A percentile compares a stretch with the other conserved stretches of the same genome.
Conservation (phyloP, 2,329 filamentous ascomycete genomes). For the Cladosporium velox region DNA sequence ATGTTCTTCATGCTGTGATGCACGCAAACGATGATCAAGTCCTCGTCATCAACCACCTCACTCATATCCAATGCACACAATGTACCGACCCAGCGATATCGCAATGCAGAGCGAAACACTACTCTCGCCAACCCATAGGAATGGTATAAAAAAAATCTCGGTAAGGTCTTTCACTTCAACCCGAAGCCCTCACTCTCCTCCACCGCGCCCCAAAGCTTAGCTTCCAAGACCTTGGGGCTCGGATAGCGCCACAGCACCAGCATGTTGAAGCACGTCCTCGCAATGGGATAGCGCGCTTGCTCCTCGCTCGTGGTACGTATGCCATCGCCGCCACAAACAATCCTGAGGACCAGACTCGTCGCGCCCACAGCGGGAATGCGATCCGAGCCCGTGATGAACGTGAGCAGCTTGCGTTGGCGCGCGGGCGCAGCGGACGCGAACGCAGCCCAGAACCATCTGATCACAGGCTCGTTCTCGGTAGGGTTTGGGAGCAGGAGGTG, state of each 20-base stretch:
- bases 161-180: constrained; percentile 61
- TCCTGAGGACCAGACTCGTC: constrained; percentile 73
- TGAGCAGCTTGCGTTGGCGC: constrained; percentile 75
- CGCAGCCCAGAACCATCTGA: constrained; percentile 87
- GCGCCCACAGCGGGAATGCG: constrained; percentile 87
- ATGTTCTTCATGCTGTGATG: background rate
- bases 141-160: background rate
- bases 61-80: constrained; percentile 3
- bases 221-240: constrained; percentile 66
- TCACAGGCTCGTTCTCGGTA: constrained; percentile 63
- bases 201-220: constrained; percentile 81
- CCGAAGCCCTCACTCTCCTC: constrained; percentile 90
- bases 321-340: constrained; percentile 67
- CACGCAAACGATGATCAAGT: background rate
- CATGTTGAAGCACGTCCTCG: constrained; percentile 89
- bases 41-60: background rate
- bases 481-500: constrained; percentile 40
- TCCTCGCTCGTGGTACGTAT: constrained; percentile 54
- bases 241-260: constrained; percentile 74
- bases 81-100: background rate
- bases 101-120: background rate
- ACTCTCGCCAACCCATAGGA: background rate
- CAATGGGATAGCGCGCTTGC: constrained; percentile 73
- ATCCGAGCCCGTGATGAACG: constrained; percentile 88
- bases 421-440: constrained; percentile 66